Evolutionary conservation across 164 flowering plant species (phyloP), one percentile per base, ranked within the genome.

Genomic region (Magnolia officinalis): DNA sequence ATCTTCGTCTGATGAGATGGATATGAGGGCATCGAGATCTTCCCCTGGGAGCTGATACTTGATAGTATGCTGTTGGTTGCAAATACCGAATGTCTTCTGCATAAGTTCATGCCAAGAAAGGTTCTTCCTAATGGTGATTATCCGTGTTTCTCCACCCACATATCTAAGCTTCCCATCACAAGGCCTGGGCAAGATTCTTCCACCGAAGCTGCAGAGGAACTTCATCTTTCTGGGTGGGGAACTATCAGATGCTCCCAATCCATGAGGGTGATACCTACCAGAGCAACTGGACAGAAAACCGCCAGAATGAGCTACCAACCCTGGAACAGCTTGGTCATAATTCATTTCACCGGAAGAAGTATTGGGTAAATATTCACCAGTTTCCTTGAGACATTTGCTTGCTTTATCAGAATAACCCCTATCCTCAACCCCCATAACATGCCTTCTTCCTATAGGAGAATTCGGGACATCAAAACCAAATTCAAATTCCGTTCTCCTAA

Each of bases 31-130:
- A 84, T 94, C 98, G 72, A 94, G 90, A 80, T 94, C 98, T 83
- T 94, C 98, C 13, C 92, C 95, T 4, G 98, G 98, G 50, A 94
- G 94, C 84, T 94, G 97, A 82, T 92, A 94, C 82, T 88, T 92
- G 74, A 94, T 90, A 5, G 81, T 86, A 78, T 91, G 97, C 26
- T 83, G 86, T 61, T 88, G 88, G 59, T 81, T 84, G 78, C 84
- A 91, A 58, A 92, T 82, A 45, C 74, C 88, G 11, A 75, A 72
- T 11, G 94, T 92, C 78, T 90, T 94, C 83, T 76, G 83, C 79
- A 84, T 74, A 50, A 92, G 86, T 20, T 90, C 95, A 24, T 63
- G 78, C 83, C 85, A 90, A 20, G 87, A 78, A 68, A 86, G 23
- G 77, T 75, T 82, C 69, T 81, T 84, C 73, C 89, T 83, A 4